Conservation (phyloP, 2,329 filamentous ascomycete genomes). For the Nemania sp. region DNA sequence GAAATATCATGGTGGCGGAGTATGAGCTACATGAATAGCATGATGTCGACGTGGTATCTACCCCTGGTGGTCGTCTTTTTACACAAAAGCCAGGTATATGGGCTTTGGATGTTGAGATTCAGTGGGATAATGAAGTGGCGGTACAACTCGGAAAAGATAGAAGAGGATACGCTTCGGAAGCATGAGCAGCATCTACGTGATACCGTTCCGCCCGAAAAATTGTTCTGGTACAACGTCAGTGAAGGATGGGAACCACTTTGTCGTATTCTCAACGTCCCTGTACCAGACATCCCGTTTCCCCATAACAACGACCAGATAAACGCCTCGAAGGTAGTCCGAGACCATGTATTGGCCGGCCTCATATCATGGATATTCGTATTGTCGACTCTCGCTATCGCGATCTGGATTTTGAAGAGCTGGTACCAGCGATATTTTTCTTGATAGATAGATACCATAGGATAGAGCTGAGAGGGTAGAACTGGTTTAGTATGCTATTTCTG, state of each 20-base stretch:
- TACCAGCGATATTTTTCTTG: constrained; percentile 28
- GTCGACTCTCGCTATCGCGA: constrained; percentile 40
- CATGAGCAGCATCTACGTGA: constrained; percentile 51
- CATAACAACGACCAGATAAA: constrained; percentile 52
- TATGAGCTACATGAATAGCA: constrained; percentile 51
- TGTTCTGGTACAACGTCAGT: constrained; percentile 53
- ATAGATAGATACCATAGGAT: constrained; percentile 25
- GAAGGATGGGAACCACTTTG: constrained; percentile 54
- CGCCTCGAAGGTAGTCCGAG: constrained; percentile 45
- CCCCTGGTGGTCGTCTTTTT: constrained; percentile 52
- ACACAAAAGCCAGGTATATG: constrained; percentile 50
- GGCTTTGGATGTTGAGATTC: constrained; percentile 50
- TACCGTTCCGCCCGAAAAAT: constrained; percentile 51
- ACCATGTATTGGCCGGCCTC: constrained; percentile 46
- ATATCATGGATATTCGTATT: constrained; percentile 49
- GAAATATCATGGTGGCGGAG: constrained; percentile 55
- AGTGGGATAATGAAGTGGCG: constrained; percentile 50
- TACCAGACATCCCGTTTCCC: constrained; percentile 52
- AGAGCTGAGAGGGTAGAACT: constrained; percentile 5
- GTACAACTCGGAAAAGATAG: constrained; percentile 50
- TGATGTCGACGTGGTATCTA: constrained; percentile 53
- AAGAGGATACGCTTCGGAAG: constrained; percentile 47
- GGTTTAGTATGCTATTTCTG: neutral
- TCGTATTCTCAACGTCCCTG: constrained; percentile 51
- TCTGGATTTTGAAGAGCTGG: constrained; percentile 41